Evolutionary conservation across 148 eudicot genomes (phyloP).

Genomic region (Amaranthus hypochondriacus): DNA sequence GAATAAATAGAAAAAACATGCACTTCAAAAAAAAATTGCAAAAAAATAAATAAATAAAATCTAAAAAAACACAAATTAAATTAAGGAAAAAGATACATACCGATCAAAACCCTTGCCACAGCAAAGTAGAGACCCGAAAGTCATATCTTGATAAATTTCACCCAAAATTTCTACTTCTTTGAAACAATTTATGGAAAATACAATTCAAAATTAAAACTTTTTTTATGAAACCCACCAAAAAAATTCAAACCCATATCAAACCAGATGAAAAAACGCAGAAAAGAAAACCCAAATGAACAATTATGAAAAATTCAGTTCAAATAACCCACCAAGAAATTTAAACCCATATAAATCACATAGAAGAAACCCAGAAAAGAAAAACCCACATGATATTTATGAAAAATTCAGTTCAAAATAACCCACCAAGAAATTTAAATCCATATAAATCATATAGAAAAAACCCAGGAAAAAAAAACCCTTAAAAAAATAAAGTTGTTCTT

Average conservation of each 20-base stretch:
- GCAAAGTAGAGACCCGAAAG: slow-evolving; percentile 19
- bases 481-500: background rate
- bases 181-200: background rate
- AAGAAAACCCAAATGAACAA: too few relatives aligned
- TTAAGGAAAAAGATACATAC: slow-evolving; percentile 12
- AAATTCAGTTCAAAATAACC: too few relatives aligned
- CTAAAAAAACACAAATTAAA: background rate
- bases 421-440: too few relatives aligned
- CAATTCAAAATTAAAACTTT: background rate
- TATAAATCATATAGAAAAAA: background rate
- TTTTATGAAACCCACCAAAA: background rate
- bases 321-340: too few relatives aligned
- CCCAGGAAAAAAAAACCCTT: background rate
- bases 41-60: background rate
- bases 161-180: background rate
- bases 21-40: background rate
- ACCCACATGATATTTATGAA: too few relatives aligned
- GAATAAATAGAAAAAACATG: too few relatives aligned
- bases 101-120: slow-evolving; percentile 34
- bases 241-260: slow-evolving; percentile 14
- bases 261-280: background rate
- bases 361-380: slow-evolving; percentile 1
- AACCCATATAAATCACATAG: background rate
- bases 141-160: slow-evolving; percentile 14
- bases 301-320: too few relatives aligned